A percentile compares a stretch with the other conserved stretches of the same genome.
Conservation (phyloP, 345 rosid genomes). For the Combretum micranthum region DNA sequence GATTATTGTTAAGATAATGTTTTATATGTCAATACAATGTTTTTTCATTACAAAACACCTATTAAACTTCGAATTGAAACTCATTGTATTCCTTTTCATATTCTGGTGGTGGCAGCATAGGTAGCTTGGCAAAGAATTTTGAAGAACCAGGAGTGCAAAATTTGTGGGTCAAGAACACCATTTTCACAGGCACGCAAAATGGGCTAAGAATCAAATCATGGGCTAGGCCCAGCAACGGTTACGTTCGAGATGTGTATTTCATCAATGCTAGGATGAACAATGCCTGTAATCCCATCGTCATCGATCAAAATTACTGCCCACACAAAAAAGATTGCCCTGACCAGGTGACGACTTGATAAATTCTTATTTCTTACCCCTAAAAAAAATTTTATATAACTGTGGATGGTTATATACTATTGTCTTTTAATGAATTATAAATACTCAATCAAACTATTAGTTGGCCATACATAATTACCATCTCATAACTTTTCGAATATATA, state of each 20-base stretch:
- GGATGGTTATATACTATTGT: not conserved
- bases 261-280: conserved; percentile 24
- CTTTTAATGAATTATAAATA: too few species aligned
- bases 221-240: conserved; percentile 58
- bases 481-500: too few species aligned
- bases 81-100: too few species aligned
- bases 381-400: not conserved
- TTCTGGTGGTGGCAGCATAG: conserved; percentile 34
- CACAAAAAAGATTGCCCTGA: conserved; percentile 34
- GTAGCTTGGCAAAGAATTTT: conserved; percentile 36
- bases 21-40: too few species aligned
- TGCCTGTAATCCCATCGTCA: conserved; percentile 40
- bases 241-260: conserved; percentile 36
- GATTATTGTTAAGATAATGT: not conserved
- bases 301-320: conserved; percentile 64
- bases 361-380: not conserved
- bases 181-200: conserved; percentile 33
- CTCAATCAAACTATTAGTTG: too few species aligned
- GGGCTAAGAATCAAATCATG: conserved; percentile 64
- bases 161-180: conserved; percentile 30
- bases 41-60: not conserved
- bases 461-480: too few species aligned
- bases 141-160: conserved; percentile 49
- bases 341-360: conserved; percentile 21
- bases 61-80: too few species aligned